A percentile compares a stretch with the other conserved stretches of the same genome.
These are phyloP conservation scores for Ogataea pilisensis DNA, from an alignment of 805 yeast genomes.

Conservation along the genomic window DNA sequence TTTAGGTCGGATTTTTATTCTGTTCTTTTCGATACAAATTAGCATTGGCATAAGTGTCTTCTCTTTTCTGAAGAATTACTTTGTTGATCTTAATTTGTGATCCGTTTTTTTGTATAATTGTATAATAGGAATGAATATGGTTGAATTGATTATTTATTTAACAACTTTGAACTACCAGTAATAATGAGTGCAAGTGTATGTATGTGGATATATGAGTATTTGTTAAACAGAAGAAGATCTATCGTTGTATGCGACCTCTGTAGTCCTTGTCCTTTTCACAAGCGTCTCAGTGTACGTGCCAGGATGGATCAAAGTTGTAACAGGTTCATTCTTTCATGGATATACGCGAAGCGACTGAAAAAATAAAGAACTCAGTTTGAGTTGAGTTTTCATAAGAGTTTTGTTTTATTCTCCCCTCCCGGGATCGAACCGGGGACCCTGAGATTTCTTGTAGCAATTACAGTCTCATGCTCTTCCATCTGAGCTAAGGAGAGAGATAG, in stretches of 20 bases:
- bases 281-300: too few species aligned
- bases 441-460: constrained; percentile 4
- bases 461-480: constrained; percentile 24
- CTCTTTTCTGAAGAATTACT: too few species aligned
- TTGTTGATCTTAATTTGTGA: constrained; percentile 6
- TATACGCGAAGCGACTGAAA: too few species aligned
- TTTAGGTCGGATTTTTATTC: constrained; percentile 8
- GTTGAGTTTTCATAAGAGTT: too few species aligned
- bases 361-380: too few species aligned
- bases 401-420: constrained; percentile 7
- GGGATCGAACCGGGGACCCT: constrained; percentile 9
- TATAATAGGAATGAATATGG: constrained; percentile 21
- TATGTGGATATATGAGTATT: background rate
- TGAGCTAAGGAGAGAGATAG: constrained; percentile 22
- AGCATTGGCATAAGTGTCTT: too few species aligned
- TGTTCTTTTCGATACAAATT: too few species aligned
- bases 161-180: background rate
- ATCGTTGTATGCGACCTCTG: too few species aligned
- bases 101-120: constrained; percentile 17
- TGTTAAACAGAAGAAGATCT: background rate
- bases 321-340: too few species aligned
- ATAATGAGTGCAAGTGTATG: background rate
- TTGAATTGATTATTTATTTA: constrained; percentile 5
- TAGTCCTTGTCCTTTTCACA: too few species aligned
- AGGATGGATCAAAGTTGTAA: too few species aligned